Base-by-base conservation (phyloP, 1,284 basidiomycete species). In the Apiotrichum domesticum region DNA sequence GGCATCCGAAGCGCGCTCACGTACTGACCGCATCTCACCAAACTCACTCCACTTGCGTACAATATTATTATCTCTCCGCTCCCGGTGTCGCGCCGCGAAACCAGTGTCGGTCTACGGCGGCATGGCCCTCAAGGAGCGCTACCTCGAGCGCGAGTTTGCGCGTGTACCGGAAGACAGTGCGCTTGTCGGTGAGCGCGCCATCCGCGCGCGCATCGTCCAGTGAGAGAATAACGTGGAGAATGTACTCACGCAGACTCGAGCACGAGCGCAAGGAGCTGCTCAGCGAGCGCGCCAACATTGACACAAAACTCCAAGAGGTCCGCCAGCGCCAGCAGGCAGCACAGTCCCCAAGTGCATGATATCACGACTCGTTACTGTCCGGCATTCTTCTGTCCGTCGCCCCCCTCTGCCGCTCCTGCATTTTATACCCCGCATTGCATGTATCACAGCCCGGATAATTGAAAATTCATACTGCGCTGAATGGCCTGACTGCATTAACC, bases 21-120 rank as follows among this genome's bases (percentile, higher is more conserved):
- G 37, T 39, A 29, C 29, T 29, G 29, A 29, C 29, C 29, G 29
- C 29, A 29, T 29, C 29, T 29, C 29, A 29, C 29, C 29, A 29
- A 29, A 29, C 29, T 29, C 29, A 29, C 29, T 29, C 29, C 29
- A 29, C 29, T 29, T 29, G 29, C 29, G 29, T 29, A 29, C 3
- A 21, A 29, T 29, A 29, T 29, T 29, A 29, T 29, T 29, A 29
- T 29, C 29, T 3, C 29, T 29, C 29, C 29, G 3, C 29, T 21
- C 3, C 29, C 29, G 29, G 29, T 29, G 29, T 29, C 29, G 2
- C 29, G 29, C 29, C 37, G 4, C 13, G 37, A 13, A 39, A 9
- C 14, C 49, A 70, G 68, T 67, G 2, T 68, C 67, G 4, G 62
- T 68, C 59, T 70, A 70, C 57, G 67, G 60, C 47, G 68, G 68